Evolutionary conservation across 208 protist species (phyloP).

Genomic region (Dictyostelium gargantuum): DNA sequence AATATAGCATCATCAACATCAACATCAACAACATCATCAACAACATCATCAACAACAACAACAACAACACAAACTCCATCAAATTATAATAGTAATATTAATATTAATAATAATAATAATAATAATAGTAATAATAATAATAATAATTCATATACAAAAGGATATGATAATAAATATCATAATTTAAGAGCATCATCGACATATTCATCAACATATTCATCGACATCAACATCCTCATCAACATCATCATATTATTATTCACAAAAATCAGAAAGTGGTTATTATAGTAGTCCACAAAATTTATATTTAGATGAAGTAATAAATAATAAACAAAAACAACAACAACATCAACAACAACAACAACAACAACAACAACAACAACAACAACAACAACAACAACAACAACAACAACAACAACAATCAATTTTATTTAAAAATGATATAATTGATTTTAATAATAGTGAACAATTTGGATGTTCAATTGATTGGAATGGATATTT

Average conservation of each 20-base stretch:
- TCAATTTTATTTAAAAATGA: neutral
- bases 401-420: neutral
- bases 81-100: neutral
- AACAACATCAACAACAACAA: neutral
- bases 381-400: neutral
- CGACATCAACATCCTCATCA: neutral
- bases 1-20: neutral
- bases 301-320: neutral
- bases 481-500: constrained; percentile 70
- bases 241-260: neutral
- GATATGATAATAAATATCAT: neutral
- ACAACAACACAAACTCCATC: neutral
- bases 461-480: neutral
- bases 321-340: neutral
- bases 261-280: neutral
- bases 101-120: neutral
- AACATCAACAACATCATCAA: neutral
- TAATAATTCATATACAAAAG: neutral
- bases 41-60: neutral
- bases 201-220: neutral
- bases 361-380: neutral
- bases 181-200: neutral
- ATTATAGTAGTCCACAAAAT: neutral
- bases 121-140: neutral
- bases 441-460: neutral